These are phyloP conservation scores for Hypoxylon sp. DNA, from an alignment of 2,329 filamentous ascomycete genomes.

Conservation along the genomic window DNA sequence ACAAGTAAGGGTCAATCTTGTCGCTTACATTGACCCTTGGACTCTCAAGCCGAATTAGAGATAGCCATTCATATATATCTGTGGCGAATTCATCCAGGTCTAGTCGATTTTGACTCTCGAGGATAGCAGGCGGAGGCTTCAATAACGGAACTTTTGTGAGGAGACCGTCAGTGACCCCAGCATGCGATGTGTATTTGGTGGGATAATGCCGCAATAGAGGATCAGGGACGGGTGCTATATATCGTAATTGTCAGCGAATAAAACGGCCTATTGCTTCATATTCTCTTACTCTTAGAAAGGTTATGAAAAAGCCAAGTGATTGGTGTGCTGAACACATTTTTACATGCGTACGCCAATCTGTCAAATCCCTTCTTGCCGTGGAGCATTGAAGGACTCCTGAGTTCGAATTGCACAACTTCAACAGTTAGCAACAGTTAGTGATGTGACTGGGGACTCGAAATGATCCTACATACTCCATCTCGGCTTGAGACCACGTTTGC, in stretches of 20 bases:
- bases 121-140: conserved; percentile 51
- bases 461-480: conserved; percentile 75
- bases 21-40: conserved; percentile 73
- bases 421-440: conserved; percentile 9
- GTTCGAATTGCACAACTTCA: conserved; percentile 81
- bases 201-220: conserved; percentile 65
- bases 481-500: conserved; percentile 72
- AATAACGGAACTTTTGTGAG: conserved; percentile 55
- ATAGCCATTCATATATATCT: conserved; percentile 81
- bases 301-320: conserved; percentile 86
- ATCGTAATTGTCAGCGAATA: conserved; percentile 28
- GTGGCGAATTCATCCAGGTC: conserved; percentile 74
- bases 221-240: conserved; percentile 64
- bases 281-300: conserved; percentile 63
- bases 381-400: conserved; percentile 81
- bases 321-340: conserved; percentile 78
- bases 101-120: conserved; percentile 58
- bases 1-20: conserved; percentile 77
- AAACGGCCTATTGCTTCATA: conserved; percentile 1
- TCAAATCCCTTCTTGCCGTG: conserved; percentile 88
- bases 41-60: conserved; percentile 75
- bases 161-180: conserved; percentile 51
- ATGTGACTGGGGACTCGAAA: not conserved
- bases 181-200: conserved; percentile 59
- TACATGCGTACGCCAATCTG: conserved; percentile 81